Evolutionary conservation across 768 basidiomycete genomes (phyloP), one percentile per base, ranked within the genome.

Genomic region (Psilocybe subaeruginosa): DNA sequence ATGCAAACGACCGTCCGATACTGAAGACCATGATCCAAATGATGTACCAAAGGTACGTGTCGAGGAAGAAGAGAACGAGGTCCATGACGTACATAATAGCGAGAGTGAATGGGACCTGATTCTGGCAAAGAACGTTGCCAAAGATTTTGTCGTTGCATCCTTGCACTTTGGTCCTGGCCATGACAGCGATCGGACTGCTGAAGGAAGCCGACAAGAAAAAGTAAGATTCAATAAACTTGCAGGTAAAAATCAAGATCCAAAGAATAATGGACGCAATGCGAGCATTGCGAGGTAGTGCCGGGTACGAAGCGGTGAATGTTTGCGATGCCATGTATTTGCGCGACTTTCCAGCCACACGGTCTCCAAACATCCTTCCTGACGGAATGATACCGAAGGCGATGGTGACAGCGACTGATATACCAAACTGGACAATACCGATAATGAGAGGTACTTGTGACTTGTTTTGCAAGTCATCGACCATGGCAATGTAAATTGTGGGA

Each of bases 31-130:
- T 95, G 69, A 95, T 86, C 97, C 97, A 98, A 73, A 98, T 95
- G 80, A 99, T 94, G 79, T 97, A 99, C 97, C 97, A 99, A 48
- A 99, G 79, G 82, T 98, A 99, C 49, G 97, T 99, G 82, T 99
- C 97, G 78, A 99, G 80, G 87, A 99, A 99, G 88, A 99, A 99
- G 67, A 99, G 81, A 59, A 93, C 82, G 66, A 99, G 78, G 72
- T 99, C 97, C 97, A 99, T 99, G 76, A 97, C 74, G 80, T 97
- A 99, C 97, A 99, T 99, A 83, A 98, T 95, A 43, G 96, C 81
- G 62, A 99, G 85, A 0, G 97, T 90, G 78, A 99, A 99, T 0
- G 91, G 86, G 43, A 97, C 92, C 61, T 99, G 97, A 70, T 97
- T 95, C 39, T 86, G 81, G 79, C 97, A 99, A 5, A 99, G 80